A percentile compares a stretch with the other conserved stretches of the same genome.
phyloP scores from a whole-genome alignment of 768 basidiomycete species.

The Fibroporia radiculosa region DNA sequence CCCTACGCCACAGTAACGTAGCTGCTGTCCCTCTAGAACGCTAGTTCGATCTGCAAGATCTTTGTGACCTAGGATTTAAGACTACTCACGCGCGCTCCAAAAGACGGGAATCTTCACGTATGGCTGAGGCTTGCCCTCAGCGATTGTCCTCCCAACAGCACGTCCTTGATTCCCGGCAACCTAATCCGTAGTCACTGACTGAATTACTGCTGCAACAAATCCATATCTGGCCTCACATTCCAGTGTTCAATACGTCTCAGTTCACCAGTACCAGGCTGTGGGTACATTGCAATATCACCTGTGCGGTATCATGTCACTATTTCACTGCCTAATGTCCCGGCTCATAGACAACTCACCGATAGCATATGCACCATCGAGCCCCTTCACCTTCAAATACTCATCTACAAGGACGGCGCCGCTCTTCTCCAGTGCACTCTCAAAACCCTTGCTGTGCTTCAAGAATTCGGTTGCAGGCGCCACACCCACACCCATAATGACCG shows the following conservation, averaged over 20 bases:
- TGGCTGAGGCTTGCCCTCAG: constrained; percentile 47
- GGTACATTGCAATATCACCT: constrained; percentile 81
- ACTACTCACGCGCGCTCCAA: constrained; percentile 75
- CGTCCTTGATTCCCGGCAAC: constrained; percentile 85
- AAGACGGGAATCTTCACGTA: constrained; percentile 80
- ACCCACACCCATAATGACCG: constrained; percentile 82
- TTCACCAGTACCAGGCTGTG: constrained; percentile 46
- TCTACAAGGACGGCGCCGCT: constrained; percentile 77
- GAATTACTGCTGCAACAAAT: background rate
- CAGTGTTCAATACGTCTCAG: constrained; percentile 77
- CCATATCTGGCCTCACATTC: constrained; percentile 53
- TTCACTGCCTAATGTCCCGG: no score
- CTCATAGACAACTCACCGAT: constrained; percentile 39
- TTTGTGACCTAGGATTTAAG: background rate
- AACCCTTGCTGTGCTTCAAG: constrained; percentile 57
- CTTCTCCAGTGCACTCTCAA: constrained; percentile 51
- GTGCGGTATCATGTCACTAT: constrained; percentile 4
- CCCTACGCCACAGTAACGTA: constrained; percentile 78
- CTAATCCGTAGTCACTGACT: constrained; percentile 23
- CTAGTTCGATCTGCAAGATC: background rate
- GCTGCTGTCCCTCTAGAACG: constrained; percentile 66
- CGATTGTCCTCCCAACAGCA: constrained; percentile 72
- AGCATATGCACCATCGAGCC: constrained; percentile 51
- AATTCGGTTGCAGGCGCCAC: constrained; percentile 78
- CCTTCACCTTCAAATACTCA: constrained; percentile 56